Evolutionary conservation across 352 stramenopile genomes (phyloP), one percentile per base, ranked within the genome.

Genomic region (Thalassiosira hispida): DNA sequence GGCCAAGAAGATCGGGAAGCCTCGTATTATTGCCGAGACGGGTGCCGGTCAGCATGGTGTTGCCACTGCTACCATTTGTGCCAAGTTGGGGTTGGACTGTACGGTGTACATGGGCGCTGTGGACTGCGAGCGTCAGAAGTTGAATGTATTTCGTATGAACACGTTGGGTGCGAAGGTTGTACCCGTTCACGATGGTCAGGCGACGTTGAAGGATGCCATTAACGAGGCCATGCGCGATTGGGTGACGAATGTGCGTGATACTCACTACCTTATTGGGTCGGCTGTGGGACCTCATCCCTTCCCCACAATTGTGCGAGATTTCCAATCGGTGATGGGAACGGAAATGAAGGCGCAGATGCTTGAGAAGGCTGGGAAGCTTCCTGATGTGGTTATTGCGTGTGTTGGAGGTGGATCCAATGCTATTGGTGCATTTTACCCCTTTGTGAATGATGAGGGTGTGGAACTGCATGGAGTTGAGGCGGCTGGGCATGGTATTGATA

Each of bases 111-210:
- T 99, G 97, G 97, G 97, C 77, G 98, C 97, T 63, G 95, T 98
- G 20, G 97, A 99, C 91, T 98, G 96, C 57, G 93, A 98, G 85
- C 91, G 97, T 76, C 97, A 99, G 91, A 94, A 94, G 82, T 92
- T 99, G 8, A 99, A 99, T 86, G 97, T 99, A 3, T 99, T 99
- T 82, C 95, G 97, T 57, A 99, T 99, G 97, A 98, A 99, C 84
- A 98, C 98, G 85, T 94, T 99, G n/a, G 97, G 97, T 56, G 97
- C 97, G 25, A 98, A 98, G 85, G 97, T 99, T 14, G 89, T 98
- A n/a, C 96, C 97, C 9, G 97, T 99, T n/a, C 93, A 97, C 69
- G 96, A 94, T 52, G 97, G 97, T 66, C 97, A 96, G 75, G 87
- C 94, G 73, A 99, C 97, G 55, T 92, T 99, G 46, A 99, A 99